phyloP scores from a whole-genome alignment of 2,329 filamentous ascomycete species.

The Clathrospora elynae region DNA sequence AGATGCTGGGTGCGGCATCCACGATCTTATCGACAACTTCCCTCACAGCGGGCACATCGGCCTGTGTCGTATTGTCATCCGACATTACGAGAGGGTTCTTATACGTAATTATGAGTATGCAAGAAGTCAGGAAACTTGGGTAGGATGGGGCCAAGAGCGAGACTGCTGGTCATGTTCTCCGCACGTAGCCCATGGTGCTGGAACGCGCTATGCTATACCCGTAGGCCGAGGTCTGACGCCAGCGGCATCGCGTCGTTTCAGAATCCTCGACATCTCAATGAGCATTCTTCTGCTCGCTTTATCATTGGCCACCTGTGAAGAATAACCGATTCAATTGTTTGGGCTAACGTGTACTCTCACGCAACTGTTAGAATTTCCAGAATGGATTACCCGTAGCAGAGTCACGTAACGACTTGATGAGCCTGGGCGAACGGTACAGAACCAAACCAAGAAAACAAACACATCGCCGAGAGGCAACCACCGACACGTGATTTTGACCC shows the following conservation, averaged over 20 bases:
- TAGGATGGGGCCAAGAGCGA: slow-evolving; percentile 19
- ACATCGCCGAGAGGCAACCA: too few relatives aligned
- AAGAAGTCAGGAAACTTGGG: slow-evolving; percentile 18
- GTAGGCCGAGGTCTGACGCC: slow-evolving; percentile 26
- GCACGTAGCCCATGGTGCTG: slow-evolving; percentile 11
- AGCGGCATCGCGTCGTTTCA: not conserved
- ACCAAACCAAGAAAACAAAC: too few relatives aligned
- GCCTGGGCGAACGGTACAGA: too few relatives aligned
- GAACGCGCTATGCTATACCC: slow-evolving; percentile 4
- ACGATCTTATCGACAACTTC: slow-evolving; percentile 33
- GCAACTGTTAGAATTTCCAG: too few relatives aligned
- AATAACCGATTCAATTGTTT: too few relatives aligned
- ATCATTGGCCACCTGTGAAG: too few relatives aligned
- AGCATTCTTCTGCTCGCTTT: too few relatives aligned
- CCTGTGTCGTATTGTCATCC: slow-evolving; percentile 43
- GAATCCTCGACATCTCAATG: too few relatives aligned
- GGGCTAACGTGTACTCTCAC: too few relatives aligned
- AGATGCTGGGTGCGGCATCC: slow-evolving; percentile 21
- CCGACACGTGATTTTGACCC: too few relatives aligned
- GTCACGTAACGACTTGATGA: too few relatives aligned
- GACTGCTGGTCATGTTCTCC: slow-evolving; percentile 21
- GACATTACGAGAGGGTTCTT: slow-evolving; percentile 34
- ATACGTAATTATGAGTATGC: slow-evolving; percentile 10
- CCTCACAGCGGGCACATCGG: slow-evolving; percentile 42
- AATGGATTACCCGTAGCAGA: too few relatives aligned